A percentile compares a stretch with the other conserved stretches of the same genome.
phyloP scores from a whole-genome alignment of 768 basidiomycete genomes.

The Rhizopogon salebrosus region DNA sequence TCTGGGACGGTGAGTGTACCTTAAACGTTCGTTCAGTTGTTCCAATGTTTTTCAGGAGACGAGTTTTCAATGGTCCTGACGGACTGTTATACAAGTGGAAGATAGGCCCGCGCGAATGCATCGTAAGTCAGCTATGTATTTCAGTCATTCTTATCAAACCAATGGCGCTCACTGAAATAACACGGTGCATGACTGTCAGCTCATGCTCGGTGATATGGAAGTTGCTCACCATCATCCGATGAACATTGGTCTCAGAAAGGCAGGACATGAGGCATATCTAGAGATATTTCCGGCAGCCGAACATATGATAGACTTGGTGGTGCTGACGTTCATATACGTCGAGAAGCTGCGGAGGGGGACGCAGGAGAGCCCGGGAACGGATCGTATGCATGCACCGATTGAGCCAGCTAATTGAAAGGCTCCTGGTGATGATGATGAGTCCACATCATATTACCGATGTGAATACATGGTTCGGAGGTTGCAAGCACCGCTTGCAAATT shows the following conservation, averaged over 20 bases:
- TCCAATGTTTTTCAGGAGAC: not conserved
- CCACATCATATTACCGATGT: not conserved
- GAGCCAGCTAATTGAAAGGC: slow-evolving; percentile 3
- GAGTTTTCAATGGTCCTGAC: slow-evolving; percentile 6
- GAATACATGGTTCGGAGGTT: not conserved
- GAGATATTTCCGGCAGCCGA: slow-evolving; percentile 18
- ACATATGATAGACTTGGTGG: slow-evolving; percentile 24
- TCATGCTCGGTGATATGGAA: not conserved
- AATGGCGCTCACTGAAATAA: not conserved
- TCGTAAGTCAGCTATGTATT: not conserved
- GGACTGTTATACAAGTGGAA: slow-evolving; percentile 5
- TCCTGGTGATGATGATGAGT: not conserved
- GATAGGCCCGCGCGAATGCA: not conserved
- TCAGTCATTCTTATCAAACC: not conserved
- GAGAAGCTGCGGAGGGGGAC: slow-evolving; percentile 19
- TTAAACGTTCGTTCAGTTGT: not conserved
- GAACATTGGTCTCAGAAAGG: not conserved
- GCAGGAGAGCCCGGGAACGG: not conserved
- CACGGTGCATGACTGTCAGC: not conserved
- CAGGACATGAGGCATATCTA: slow-evolving; percentile 12
- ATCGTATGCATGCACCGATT: slow-evolving; percentile 1
- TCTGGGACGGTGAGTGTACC: slow-evolving; percentile 1
- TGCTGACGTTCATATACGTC: slow-evolving; percentile 26
- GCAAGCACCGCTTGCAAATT: not conserved
- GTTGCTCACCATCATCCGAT: not conserved